Evolutionary conservation across 495 filamentous ascomycete genomes (phyloP).

Genomic region (Tuber indicum): DNA sequence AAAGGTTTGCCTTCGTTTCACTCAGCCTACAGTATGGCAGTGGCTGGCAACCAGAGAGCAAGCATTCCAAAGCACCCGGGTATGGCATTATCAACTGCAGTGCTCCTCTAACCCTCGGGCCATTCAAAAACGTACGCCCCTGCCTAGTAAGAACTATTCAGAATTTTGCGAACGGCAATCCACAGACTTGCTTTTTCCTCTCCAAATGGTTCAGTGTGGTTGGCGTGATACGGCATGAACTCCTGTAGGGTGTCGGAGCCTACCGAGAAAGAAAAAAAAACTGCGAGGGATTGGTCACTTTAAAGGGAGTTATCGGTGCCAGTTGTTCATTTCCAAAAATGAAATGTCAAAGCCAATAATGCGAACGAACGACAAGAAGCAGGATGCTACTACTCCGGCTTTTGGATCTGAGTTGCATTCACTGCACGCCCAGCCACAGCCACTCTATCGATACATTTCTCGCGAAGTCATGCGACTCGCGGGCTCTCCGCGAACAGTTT

Average conservation of each 20-base stretch:
- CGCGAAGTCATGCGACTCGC: not conserved
- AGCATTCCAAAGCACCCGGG: not conserved
- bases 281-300: not conserved
- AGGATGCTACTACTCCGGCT: not conserved
- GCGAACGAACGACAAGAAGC: not conserved
- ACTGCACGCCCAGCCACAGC: not conserved
- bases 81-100: not conserved
- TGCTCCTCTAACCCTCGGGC: not conserved
- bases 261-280: not conserved
- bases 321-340: not conserved
- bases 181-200: not conserved
- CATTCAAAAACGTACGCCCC: not conserved
- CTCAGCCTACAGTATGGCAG: not conserved
- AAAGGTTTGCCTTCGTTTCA: not conserved
- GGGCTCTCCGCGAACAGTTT: not conserved
- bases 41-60: not conserved
- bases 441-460: not conserved
- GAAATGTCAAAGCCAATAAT: not conserved
- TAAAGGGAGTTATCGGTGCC: not conserved
- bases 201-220: not conserved
- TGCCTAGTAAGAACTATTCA: not conserved
- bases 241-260: not conserved
- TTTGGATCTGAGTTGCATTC: not conserved
- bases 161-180: not conserved
- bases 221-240: not conserved